These are phyloP conservation scores for Apophysomyces variabilis DNA, from an alignment of 371 early-diverging fungal genomes.

Conservation along the genomic window DNA sequence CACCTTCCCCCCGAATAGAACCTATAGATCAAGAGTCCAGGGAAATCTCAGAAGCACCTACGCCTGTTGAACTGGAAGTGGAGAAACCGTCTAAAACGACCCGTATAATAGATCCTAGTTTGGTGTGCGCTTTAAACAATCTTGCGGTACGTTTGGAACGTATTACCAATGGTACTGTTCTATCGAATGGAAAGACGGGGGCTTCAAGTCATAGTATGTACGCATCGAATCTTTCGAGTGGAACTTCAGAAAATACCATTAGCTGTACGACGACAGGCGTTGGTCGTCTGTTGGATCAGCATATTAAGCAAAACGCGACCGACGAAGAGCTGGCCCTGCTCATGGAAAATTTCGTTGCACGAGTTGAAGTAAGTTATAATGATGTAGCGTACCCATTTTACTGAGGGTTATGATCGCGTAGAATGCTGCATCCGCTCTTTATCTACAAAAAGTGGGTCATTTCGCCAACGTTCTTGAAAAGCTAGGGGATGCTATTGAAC, in stretches of 20 bases:
- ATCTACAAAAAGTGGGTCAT: slow-evolving; percentile 60
- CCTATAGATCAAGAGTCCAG: background rate
- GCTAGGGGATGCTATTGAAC: slow-evolving; percentile 58
- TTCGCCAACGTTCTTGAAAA: slow-evolving; percentile 62
- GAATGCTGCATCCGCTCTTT: slow-evolving; percentile 65
- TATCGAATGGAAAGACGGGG: slow-evolving; percentile 25
- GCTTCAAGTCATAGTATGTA: slow-evolving; percentile 30
- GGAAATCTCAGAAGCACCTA: slow-evolving; percentile 6
- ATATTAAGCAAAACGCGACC: slow-evolving; percentile 40
- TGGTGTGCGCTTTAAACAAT: slow-evolving; percentile 41
- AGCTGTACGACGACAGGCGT: slow-evolving; percentile 29
- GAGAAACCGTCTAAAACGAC: background rate
- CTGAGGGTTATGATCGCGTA: slow-evolving; percentile 18
- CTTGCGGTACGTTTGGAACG: slow-evolving; percentile 51
- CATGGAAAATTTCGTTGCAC: slow-evolving; percentile 54
- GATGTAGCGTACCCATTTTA: background rate
- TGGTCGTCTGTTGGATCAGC: slow-evolving; percentile 27
- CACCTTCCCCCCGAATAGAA: slow-evolving; percentile 5
- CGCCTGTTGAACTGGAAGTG: slow-evolving; percentile 11
- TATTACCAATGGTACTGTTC: slow-evolving; percentile 39
- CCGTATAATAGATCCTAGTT: slow-evolving; percentile 10
- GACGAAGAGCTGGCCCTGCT: slow-evolving; percentile 54
- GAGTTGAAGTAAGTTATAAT: slow-evolving; percentile 46
- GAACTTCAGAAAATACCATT: slow-evolving; percentile 18
- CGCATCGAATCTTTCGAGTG: slow-evolving; percentile 13